Conservation (phyloP, 495 filamentous ascomycete species). For the Penicillium verhagenii region DNA sequence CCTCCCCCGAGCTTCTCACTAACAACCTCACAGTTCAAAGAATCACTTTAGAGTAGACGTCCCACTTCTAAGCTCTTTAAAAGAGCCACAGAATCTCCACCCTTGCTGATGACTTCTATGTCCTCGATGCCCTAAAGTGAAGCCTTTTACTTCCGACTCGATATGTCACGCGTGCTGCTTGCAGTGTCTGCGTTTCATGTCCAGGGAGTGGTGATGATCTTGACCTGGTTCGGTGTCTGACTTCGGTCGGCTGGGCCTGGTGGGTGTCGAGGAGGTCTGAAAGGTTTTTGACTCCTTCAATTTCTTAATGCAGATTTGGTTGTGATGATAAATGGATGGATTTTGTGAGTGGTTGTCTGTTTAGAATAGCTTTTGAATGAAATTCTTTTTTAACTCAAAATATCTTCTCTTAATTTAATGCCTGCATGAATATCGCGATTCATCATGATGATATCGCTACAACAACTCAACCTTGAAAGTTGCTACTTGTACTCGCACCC, state of each 20-base stretch:
- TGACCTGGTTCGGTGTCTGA: conserved; percentile 58
- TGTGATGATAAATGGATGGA: not conserved
- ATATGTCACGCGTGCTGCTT: conserved; percentile 33
- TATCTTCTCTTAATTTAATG: no score
- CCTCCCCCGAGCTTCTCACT: conserved; percentile 31
- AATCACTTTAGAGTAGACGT: conserved; percentile 92
- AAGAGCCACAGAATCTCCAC: conserved; percentile 73
- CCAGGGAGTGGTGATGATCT: conserved; percentile 74
- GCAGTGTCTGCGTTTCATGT: conserved; percentile 37
- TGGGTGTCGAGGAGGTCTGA: conserved; percentile 72
- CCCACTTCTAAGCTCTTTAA: conserved; percentile 73
- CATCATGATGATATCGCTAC: no score
- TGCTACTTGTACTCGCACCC: no score
- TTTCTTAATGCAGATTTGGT: conserved; percentile 13
- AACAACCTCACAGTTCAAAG: conserved; percentile 59
- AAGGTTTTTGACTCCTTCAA: conserved; percentile 43
- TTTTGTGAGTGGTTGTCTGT: conserved; percentile 29
- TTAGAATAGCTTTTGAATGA: no score
- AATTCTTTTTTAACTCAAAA: no score
- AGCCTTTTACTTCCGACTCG: conserved; percentile 59
- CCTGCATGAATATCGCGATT: no score
- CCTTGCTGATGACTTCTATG: conserved; percentile 70
- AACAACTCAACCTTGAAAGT: no score
- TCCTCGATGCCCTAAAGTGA: conserved; percentile 73
- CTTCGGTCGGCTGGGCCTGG: conserved; percentile 64